Evolutionary conservation across 257 asterid genomes (phyloP).

Genomic region (Gentiana macrophylla): DNA sequence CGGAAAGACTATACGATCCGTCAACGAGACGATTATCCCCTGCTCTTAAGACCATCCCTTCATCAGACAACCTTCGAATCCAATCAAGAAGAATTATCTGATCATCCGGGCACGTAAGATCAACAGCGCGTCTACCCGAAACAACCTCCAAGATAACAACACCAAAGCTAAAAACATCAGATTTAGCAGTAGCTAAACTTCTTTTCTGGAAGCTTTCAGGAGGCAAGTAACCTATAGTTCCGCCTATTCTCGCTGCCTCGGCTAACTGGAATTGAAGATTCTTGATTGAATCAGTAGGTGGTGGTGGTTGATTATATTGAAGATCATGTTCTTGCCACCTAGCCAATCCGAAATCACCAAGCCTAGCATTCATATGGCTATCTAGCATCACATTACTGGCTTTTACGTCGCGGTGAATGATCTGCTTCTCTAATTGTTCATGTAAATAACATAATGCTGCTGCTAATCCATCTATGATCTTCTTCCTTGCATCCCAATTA

Average conservation of each 20-base stretch:
- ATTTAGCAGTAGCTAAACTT: conserved; percentile 50
- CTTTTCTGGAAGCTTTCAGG: conserved; percentile 80
- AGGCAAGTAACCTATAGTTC: conserved; percentile 84
- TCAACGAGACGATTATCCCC: conserved; percentile 50
- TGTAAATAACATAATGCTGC: conserved; percentile 76
- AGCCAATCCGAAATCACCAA: conserved; percentile 92
- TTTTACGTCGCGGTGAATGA: conserved; percentile 86
- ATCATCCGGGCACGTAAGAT: conserved; percentile 68
- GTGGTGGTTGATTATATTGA: conserved; percentile 10
- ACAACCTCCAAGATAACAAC: conserved; percentile 65
- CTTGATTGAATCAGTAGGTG: conserved; percentile 30
- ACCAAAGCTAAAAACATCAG: conserved; percentile 94
- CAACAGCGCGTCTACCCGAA: conserved; percentile 77
- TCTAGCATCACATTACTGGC: conserved; percentile 94
- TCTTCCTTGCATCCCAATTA: conserved; percentile 50
- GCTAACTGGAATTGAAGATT: conserved; percentile 39
- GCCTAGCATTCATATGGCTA: conserved; percentile 60
- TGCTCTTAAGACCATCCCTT: conserved; percentile 39
- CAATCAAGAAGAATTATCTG: conserved; percentile 72
- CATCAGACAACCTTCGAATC: conserved; percentile 71
- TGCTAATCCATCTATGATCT: conserved; percentile 56
- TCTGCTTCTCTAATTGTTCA: conserved; percentile 82
- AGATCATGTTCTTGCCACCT: conserved; percentile 85
- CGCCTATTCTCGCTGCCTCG: conserved; percentile 70
- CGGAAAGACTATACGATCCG: conserved; percentile 42